Conservation (phyloP, 257 asterid species). For the Dorcoceras hygrometricum region DNA sequence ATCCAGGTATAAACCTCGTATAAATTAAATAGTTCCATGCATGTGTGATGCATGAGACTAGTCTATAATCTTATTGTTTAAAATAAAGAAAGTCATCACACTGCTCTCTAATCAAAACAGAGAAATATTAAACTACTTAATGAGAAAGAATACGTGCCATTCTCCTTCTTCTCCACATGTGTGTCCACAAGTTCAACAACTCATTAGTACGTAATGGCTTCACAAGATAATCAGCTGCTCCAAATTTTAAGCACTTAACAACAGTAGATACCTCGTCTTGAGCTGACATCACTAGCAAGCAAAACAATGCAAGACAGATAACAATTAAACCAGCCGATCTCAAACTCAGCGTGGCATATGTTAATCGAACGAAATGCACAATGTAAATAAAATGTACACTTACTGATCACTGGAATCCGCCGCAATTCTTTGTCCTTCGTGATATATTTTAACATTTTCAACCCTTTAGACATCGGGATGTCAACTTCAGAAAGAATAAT, state of each 20-base stretch:
- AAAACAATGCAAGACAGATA: constrained; percentile 13
- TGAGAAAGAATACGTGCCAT: constrained; percentile 44
- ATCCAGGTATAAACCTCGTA: not conserved
- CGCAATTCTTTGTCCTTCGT: constrained; percentile 76
- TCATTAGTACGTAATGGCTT: constrained; percentile 96
- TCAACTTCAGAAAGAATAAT: constrained; percentile 87
- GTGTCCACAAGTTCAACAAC: constrained; percentile 97
- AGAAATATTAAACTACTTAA: not conserved
- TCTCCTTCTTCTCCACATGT: constrained; percentile 98
- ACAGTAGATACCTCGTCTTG: constrained; percentile 80
- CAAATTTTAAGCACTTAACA: constrained; percentile 86
- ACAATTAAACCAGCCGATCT: constrained; percentile 3
- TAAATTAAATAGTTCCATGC: not conserved
- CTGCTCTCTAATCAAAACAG: constrained; percentile 2
- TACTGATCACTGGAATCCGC: constrained; percentile 90
- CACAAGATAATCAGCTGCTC: constrained; percentile 99
- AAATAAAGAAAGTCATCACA: constrained; percentile 9
- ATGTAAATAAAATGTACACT: constrained; percentile 25
- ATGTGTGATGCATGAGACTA: constrained; percentile 1
- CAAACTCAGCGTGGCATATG: not conserved
- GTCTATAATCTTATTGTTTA: not conserved
- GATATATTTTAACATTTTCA: constrained; percentile 66
- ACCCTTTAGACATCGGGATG: constrained; percentile 88
- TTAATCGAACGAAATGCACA: not conserved
- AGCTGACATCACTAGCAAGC: constrained; percentile 85